phyloP scores from a whole-genome alignment of 116 monocot species.

The Zostera marina region DNA sequence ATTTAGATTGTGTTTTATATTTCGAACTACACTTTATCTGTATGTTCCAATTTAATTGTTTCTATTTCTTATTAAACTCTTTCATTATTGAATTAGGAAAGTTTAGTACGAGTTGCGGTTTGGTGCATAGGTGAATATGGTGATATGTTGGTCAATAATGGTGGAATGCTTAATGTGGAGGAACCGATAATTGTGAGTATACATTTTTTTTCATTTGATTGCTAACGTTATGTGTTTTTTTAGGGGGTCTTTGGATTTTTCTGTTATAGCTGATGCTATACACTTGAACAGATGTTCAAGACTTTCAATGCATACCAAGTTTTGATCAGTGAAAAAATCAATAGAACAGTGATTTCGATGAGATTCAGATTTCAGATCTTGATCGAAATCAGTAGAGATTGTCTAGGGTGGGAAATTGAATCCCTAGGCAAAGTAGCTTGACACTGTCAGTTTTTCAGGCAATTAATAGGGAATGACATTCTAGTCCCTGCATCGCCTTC shows the following conservation, averaged over 20 bases:
- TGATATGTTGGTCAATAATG: slow-evolving; percentile 80
- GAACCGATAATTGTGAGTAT: slow-evolving; percentile 84
- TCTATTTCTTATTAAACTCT: slow-evolving; percentile 1
- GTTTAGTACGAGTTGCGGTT: slow-evolving; percentile 73
- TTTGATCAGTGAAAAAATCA: too few relatives aligned
- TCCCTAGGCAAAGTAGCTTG: too few relatives aligned
- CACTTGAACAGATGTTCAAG: too few relatives aligned
- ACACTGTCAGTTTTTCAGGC: too few relatives aligned
- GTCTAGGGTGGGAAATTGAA: too few relatives aligned
- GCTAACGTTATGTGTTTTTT: background rate
- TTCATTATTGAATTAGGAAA: slow-evolving; percentile 29
- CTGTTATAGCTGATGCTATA: too few relatives aligned
- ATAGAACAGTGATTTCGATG: too few relatives aligned
- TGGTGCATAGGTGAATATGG: slow-evolving; percentile 99
- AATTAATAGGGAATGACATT: too few relatives aligned
- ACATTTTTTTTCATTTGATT: background rate
- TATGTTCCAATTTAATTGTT: background rate
- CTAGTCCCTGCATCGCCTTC: too few relatives aligned
- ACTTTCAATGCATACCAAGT: too few relatives aligned
- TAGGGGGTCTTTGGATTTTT: background rate
- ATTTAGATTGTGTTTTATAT: background rate
- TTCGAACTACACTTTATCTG: background rate
- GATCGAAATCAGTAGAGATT: too few relatives aligned
- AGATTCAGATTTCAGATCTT: too few relatives aligned
- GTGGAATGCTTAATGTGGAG: slow-evolving; percentile 54